Evolutionary conservation across 2,329 filamentous ascomycete genomes (phyloP), one percentile per base, ranked within the genome.

Genomic region (Chrysosphaeria jannelii): DNA sequence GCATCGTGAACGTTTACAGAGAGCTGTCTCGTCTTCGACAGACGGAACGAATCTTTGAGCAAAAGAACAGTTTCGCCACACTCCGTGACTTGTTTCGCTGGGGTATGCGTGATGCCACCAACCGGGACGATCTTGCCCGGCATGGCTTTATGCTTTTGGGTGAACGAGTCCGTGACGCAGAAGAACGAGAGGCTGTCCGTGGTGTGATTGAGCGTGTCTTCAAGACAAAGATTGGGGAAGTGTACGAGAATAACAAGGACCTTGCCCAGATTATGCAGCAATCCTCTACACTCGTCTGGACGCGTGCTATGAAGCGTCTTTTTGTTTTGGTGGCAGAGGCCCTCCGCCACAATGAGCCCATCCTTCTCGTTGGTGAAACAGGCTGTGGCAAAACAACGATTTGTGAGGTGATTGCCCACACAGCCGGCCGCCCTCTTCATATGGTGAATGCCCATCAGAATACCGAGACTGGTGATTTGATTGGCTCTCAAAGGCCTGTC

Each of bases 371-470:
- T 8, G 85, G 85, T 30, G 88, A 97, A 40, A 99, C 85, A 10
- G 85, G 85, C 5, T 93, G 81, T 37, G 85, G 88, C 29, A 99
- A 99, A 47, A 99, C 85, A 0, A 91, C 81, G 3, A 72, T 97
- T 5, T 88, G 76, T 33, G 85, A 99, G 40, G 57, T 90, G 38
- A 56, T 93, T 25, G 78, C 85, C 3, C 70, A 89, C 36, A 69
- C 74, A 4, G 56, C 75, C 30, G 50, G 53, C 10, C 76, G 69
- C 35, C 51, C 72, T 30, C 49, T 99, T 19, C 66, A 79, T 33
- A 85, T 81, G 34, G 69, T 97, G 36, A 99, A 97, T 39, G 85
- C 88, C 3, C 88, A 99, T 43, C 81, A 93, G 34, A 99, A 97
- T 33, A 79, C 85, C 0, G 88, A 99, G 41, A 93, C 88, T 0